phyloP scores from a whole-genome alignment of 331 rosid genomes.

The Spiraea crenata region DNA sequence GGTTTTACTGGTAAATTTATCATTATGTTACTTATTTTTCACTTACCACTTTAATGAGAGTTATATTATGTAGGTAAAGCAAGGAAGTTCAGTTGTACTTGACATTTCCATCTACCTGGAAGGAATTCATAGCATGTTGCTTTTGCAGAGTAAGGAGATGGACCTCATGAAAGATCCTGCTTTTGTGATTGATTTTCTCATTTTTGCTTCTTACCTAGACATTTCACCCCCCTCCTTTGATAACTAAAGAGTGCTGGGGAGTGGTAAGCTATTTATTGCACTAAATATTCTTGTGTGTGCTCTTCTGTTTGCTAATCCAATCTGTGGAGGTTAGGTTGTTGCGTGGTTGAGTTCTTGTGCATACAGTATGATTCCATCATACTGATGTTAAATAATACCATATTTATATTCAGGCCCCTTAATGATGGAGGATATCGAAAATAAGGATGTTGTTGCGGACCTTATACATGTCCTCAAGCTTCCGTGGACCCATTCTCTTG shows the following conservation, averaged over 20 bases:
- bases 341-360: constrained; percentile 3
- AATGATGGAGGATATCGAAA: constrained; percentile 34
- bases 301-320: neutral
- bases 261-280: constrained; percentile 8
- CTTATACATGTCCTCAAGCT: constrained; percentile 52
- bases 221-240: neutral
- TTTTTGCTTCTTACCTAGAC: constrained; percentile 20
- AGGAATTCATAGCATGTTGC: constrained; percentile 81
- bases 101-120: constrained; percentile 69
- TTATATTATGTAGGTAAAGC: constrained; percentile 53
- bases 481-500: constrained; percentile 73
- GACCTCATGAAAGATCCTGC: constrained; percentile 18
- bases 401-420: constrained; percentile 41
- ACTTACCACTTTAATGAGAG: constrained; percentile 22
- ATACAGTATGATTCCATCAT: constrained; percentile 29
- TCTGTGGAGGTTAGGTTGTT: neutral
- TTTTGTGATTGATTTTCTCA: constrained; percentile 17
- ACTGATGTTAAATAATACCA: neutral
- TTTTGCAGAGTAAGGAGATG: constrained; percentile 63
- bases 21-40: constrained; percentile 18
- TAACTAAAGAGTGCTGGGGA: neutral
- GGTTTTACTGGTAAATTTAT: constrained; percentile 30
- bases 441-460: constrained; percentile 34
- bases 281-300: neutral
- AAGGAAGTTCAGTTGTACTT: constrained; percentile 41